Evolutionary conservation across 306 rosid species (phyloP), one percentile per base, ranked within the genome.

Genomic region (Quercus suber): DNA sequence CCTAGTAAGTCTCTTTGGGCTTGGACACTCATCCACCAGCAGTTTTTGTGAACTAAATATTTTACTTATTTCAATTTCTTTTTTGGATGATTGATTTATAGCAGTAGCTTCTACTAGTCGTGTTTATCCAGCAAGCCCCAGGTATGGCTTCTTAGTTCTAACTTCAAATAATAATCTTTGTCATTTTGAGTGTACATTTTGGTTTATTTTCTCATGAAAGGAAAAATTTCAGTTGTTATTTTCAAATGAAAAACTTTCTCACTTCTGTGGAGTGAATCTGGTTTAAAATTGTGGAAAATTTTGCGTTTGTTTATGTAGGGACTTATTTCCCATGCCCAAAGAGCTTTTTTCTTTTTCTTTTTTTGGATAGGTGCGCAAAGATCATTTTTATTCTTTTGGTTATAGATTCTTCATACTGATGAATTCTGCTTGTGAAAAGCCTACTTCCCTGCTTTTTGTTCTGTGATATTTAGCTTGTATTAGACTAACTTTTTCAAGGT

Each of bases 51-150:
- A 3, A 49, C 74, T 21, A 61, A 37, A 37, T 55, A 76, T 68
- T 35, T 79, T 56, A n/a, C 85, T 85, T 6, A 86, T 77, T 15
- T 77, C 76, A 8, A 45, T 21, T 75, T 8, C n/a, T n/a, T 30
- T 19, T 53, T 63, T 70, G 2, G 14, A 6, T 77, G 61, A 64
- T 30, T 84, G 77, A 86, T 89, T 85, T 57, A 23, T 88, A 96
- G 99, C 90, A 82, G 13, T 80, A 71, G 49, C 85, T 86, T 77
- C 98, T 20, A 1, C 72, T n/a, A 57, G 74, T 21, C 93, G 98
- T 90, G 90, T 84, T 68, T 96, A 61, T 68, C 96, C 98, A 58
- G 72, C 98, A 70, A 37, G 43, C 0, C 21, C 96, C 69, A 74
- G 97, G 97, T 91, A 90, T 82, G 80, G 0, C n/a, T 65, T 57